Conservation (phyloP, 2,329 filamentous ascomycete genomes). For the Phoma sp. region DNA sequence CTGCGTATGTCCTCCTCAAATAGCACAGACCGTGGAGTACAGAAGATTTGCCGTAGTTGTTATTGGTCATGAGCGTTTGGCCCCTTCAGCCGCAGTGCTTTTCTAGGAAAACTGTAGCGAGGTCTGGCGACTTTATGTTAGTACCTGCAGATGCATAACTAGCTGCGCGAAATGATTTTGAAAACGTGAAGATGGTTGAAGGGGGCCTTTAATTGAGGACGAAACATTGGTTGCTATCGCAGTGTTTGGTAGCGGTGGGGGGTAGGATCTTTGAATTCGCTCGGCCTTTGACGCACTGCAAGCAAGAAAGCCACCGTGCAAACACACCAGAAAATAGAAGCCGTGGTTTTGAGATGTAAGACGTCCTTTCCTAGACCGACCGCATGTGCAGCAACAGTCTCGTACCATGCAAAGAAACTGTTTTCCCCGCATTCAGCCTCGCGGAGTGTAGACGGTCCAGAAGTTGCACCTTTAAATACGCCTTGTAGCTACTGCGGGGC, state of each 20-base stretch:
- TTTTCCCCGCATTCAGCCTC: not conserved
- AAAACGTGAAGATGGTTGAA: not conserved
- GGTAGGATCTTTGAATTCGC: too few species aligned
- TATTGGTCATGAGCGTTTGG: not conserved
- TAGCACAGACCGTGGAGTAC: not conserved
- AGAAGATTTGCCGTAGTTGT: not conserved
- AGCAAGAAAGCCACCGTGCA: too few species aligned
- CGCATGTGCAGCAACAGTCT: not conserved
- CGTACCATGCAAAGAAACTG: not conserved
- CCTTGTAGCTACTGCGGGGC: not conserved
- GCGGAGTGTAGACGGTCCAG: not conserved
- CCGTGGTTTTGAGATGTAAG: too few species aligned
- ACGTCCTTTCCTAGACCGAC: too few species aligned
- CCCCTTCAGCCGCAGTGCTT: not conserved
- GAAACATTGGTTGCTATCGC: not conserved
- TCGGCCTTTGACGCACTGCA: too few species aligned
- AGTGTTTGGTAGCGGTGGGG: not conserved
- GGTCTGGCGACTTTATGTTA: not conserved
- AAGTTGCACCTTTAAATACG: not conserved
- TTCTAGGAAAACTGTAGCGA: not conserved
- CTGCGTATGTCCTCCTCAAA: not conserved
- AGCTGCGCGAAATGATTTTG: not conserved
- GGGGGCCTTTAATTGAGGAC: not conserved
- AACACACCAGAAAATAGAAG: too few species aligned
- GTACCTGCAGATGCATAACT: not conserved